phyloP scores from a whole-genome alignment of 306 rosid species.

The Cicer pinnatifidum region DNA sequence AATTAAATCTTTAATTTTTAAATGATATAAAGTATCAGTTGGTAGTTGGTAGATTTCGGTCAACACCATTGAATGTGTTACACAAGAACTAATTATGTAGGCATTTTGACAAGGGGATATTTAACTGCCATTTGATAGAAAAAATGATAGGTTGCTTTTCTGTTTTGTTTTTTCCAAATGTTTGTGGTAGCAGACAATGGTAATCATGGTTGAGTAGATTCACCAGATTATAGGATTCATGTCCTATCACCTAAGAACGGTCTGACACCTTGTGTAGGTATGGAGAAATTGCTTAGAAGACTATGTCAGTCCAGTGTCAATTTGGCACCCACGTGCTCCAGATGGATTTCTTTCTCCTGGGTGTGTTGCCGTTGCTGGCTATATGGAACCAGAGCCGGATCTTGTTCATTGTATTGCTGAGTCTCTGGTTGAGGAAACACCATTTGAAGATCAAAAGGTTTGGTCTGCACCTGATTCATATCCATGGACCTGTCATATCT shows the following conservation, averaged over 20 bases:
- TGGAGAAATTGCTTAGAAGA: slow-evolving; percentile 95
- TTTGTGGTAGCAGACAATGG: slow-evolving; percentile 17
- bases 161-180: slow-evolving; percentile 31
- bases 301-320: slow-evolving; percentile 65
- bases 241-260: slow-evolving; percentile 33
- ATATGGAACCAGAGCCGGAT: slow-evolving; percentile 77
- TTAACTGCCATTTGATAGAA: slow-evolving; percentile 11
- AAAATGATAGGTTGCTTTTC: slow-evolving; percentile 3
- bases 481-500: slow-evolving; percentile 92
- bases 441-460: slow-evolving; percentile 78
- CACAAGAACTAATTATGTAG: background rate
- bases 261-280: slow-evolving; percentile 59
- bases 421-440: slow-evolving; percentile 79
- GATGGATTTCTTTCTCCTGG: slow-evolving; percentile 89
- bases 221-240: background rate
- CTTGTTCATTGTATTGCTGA: slow-evolving; percentile 68
- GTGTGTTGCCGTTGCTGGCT: slow-evolving; percentile 71
- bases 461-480: slow-evolving; percentile 90
- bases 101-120: slow-evolving; percentile 2
- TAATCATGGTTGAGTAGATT: slow-evolving; percentile 25
- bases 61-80: background rate
- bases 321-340: slow-evolving; percentile 96
- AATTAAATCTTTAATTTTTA: background rate
- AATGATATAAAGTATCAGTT: slow-evolving; percentile 1
- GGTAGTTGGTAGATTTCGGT: background rate